These are phyloP conservation scores for Umbelopsis ramanniana DNA, from an alignment of 192 early-diverging fungal genomes.

Conservation along the genomic window DNA sequence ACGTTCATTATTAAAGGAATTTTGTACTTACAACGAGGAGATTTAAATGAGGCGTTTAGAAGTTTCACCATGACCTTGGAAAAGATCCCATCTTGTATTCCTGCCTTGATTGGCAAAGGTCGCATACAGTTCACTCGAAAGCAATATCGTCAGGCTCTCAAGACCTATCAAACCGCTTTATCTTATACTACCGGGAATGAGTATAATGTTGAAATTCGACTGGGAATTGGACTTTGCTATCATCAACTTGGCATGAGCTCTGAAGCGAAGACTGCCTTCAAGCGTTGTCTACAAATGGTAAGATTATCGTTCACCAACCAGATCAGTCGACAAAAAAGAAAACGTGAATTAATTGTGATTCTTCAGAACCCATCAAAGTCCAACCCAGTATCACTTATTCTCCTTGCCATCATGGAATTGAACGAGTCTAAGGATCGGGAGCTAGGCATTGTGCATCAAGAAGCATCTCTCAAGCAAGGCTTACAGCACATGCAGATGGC, in stretches of 20 bases:
- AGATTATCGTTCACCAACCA: not conserved
- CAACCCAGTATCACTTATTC: slow-evolving; percentile 70
- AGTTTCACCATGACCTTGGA: slow-evolving; percentile 55
- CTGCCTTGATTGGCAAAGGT: slow-evolving; percentile 69
- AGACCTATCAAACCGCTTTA: slow-evolving; percentile 77
- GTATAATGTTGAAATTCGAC: slow-evolving; percentile 65
- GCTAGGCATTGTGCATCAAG: slow-evolving; percentile 45
- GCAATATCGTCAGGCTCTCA: slow-evolving; percentile 72
- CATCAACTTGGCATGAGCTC: slow-evolving; percentile 68
- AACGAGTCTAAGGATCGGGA: slow-evolving; percentile 67
- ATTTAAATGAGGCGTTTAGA: slow-evolving; percentile 58
- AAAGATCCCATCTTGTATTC: slow-evolving; percentile 52
- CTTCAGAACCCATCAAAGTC: slow-evolving; percentile 50
- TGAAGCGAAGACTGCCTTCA: slow-evolving; percentile 74
- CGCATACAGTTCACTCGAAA: slow-evolving; percentile 63
- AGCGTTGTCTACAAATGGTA: slow-evolving; percentile 70
- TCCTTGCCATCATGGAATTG: slow-evolving; percentile 80
- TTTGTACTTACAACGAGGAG: slow-evolving; percentile 54
- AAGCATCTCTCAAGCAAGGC: slow-evolving; percentile 47
- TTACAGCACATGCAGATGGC: slow-evolving; percentile 54
- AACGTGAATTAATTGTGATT: not conserved
- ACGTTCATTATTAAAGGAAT: slow-evolving; percentile 79
- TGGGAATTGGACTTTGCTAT: slow-evolving; percentile 90
- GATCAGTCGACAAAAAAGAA: too few species aligned
- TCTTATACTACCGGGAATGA: slow-evolving; percentile 54